These are phyloP conservation scores for Suhomyces coccinellae DNA, from an alignment of 1,139 yeast species.

Conservation along the genomic window DNA sequence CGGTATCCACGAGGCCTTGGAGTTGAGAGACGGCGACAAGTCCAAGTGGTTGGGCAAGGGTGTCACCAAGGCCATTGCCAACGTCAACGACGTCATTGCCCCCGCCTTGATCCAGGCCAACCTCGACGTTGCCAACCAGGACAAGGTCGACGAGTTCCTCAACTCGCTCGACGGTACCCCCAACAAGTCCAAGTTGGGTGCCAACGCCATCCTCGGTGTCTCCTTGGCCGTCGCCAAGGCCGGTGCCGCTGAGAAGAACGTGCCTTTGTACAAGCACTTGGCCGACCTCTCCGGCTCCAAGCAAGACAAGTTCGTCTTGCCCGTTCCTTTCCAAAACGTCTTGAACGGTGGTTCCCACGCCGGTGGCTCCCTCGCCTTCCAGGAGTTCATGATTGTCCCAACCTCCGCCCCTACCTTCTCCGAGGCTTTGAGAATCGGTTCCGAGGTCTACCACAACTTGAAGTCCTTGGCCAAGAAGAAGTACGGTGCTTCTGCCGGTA, in stretches of 20 bases:
- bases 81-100: slow-evolving; percentile 85
- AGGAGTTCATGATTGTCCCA: slow-evolving; percentile 98
- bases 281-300: slow-evolving; percentile 62
- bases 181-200: slow-evolving; percentile 93
- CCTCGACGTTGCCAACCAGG: slow-evolving; percentile 77
- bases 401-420: slow-evolving; percentile 81
- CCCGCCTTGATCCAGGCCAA: slow-evolving; percentile 79
- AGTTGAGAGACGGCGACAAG: slow-evolving; percentile 93
- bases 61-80: slow-evolving; percentile 87
- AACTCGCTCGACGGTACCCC: slow-evolving; percentile 83
- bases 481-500: slow-evolving; percentile 97
- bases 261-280: slow-evolving; percentile 85
- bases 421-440: slow-evolving; percentile 92
- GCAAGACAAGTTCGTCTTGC: slow-evolving; percentile 70
- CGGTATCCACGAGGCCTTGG: slow-evolving; percentile 92
- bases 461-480: slow-evolving; percentile 86
- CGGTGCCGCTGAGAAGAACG: slow-evolving; percentile 87
- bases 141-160: slow-evolving; percentile 76
- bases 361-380: slow-evolving; percentile 97
- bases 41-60: slow-evolving; percentile 96
- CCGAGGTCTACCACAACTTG: slow-evolving; percentile 95
- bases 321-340: slow-evolving; percentile 97
- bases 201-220: slow-evolving; percentile 94
- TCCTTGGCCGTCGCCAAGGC: slow-evolving; percentile 93
- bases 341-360: slow-evolving; percentile 99